phyloP scores from a whole-genome alignment of 345 rosid genomes.

The Ailanthus altissimus region DNA sequence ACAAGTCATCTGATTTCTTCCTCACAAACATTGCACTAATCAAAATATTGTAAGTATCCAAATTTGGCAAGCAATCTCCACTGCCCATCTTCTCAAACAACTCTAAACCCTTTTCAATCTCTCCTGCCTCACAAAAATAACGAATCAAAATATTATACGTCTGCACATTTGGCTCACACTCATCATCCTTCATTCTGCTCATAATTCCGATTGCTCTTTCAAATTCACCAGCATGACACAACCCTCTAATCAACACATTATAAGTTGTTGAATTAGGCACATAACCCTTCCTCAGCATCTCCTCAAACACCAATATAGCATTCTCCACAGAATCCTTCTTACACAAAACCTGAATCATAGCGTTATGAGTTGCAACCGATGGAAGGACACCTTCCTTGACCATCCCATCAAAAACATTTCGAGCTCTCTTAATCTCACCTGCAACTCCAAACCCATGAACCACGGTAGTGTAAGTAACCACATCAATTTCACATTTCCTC shows the following conservation, averaged over 20 bases:
- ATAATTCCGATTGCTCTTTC: slow-evolving; percentile 59
- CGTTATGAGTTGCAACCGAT: slow-evolving; percentile 83
- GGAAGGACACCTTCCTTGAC: slow-evolving; percentile 73
- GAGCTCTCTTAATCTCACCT: slow-evolving; percentile 68
- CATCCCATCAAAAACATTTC: slow-evolving; percentile 71
- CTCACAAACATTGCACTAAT: slow-evolving; percentile 89
- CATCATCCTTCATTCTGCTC: slow-evolving; percentile 66
- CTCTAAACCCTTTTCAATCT: slow-evolving; percentile 62
- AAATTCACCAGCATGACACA: slow-evolving; percentile 72
- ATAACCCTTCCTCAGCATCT: slow-evolving; percentile 78
- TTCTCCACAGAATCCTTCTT: slow-evolving; percentile 84
- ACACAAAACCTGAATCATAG: slow-evolving; percentile 84
- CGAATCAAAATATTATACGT: slow-evolving; percentile 72
- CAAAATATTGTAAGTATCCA: slow-evolving; percentile 81
- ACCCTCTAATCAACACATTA: slow-evolving; percentile 74
- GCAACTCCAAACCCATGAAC: slow-evolving; percentile 79
- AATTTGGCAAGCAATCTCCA: slow-evolving; percentile 73
- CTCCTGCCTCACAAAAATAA: slow-evolving; percentile 65
- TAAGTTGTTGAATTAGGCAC: slow-evolving; percentile 65
- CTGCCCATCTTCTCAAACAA: slow-evolving; percentile 68
- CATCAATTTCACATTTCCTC: slow-evolving; percentile 72
- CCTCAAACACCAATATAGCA: slow-evolving; percentile 67
- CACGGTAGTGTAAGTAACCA: slow-evolving; percentile 72
- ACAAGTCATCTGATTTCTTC: slow-evolving; percentile 70
- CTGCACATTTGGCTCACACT: slow-evolving; percentile 77